Evolutionary conservation across 257 asterid genomes (phyloP).

Genomic region (Perilla frutescens): DNA sequence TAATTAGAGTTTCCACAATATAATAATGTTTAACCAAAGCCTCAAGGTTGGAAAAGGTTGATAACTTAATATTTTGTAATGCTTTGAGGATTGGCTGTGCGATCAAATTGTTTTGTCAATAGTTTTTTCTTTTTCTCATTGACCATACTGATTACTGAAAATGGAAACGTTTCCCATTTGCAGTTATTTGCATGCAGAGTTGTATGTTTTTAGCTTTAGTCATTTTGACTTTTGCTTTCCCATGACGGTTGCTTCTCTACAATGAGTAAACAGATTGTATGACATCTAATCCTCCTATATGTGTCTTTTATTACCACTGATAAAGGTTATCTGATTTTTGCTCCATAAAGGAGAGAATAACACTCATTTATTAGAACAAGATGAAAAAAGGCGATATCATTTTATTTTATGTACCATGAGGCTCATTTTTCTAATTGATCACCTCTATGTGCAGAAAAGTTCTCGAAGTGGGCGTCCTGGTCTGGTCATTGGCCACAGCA

Average conservation of each 20-base stretch:
- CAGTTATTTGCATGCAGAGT: constrained; percentile 1
- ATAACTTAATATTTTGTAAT: constrained; percentile 1
- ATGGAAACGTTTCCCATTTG: not conserved
- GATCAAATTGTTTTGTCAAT: constrained; percentile 20
- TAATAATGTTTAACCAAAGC: not conserved
- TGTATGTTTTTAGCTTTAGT: not conserved
- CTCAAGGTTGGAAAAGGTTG: constrained; percentile 18
- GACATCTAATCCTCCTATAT: constrained; percentile 23
- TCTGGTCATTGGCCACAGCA: constrained; percentile 92
- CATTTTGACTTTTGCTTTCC: constrained; percentile 4
- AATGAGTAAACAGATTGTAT: not conserved
- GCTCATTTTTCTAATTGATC: constrained; percentile 20
- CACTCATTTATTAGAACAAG: constrained; percentile 2
- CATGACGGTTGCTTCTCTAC: not conserved
- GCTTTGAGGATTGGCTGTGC: not conserved
- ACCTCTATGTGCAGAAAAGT: constrained; percentile 68
- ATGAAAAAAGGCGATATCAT: constrained; percentile 25
- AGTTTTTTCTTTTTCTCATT: not conserved
- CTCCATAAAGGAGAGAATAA: constrained; percentile 24
- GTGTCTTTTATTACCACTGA: constrained; percentile 10
- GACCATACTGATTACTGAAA: not conserved
- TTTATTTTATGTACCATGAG: constrained; percentile 19
- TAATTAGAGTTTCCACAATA: not conserved
- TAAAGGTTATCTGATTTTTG: constrained; percentile 16
- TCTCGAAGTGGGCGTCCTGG: constrained; percentile 82